Base-by-base conservation (phyloP, 306 rosid species). In the Vigna nakashimae region DNA sequence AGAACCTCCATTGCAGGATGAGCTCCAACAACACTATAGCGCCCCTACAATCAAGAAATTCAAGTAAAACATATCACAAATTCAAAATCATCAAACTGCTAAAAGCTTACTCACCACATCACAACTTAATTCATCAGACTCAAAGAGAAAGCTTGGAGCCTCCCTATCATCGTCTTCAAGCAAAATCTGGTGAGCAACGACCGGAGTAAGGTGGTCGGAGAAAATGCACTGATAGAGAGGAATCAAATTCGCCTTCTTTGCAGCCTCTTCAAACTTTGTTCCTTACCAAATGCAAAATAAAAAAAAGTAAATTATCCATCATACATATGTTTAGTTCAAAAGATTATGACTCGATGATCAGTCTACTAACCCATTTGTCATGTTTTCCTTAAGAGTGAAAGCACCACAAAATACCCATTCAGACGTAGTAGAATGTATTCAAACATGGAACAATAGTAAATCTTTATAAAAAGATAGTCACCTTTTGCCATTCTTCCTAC, bases 71-170 rank as follows among this genome's bases (percentile, higher is more conserved):
- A 51, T 63, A 46, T 40, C 6, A 6, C 10, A 55, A 57, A 28
- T 69, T 49, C 45, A 78, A 79, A 69, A 63, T 22, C 72, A 69
- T 12, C 7, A 69, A 57, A 53, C 38, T 30, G 6, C 2, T 0
- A 15, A 73, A 32, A 53, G 9, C 78, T 73, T 56, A 65, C 87
- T 65, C 77, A 83, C 89, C 7, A 84, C 78, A 45, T 78, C 80
- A 32, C 52, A 16, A 70, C 79, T 84, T 20, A 90, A 90, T 81
- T 93, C 98, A 9, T 87, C 97, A 0, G 97, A 86, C 78, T 93
- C 98, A 45, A 88, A 91, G 2, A 93, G 91, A 87, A 93, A 93
- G 81, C 98, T 93, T 1, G 96, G 97, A 84, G 98, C 83, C 11
- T 91, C 93, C 43, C 86, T 38, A 62, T 93, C 94, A 52, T 89